Evolutionary conservation across 768 basidiomycete genomes (phyloP).

Genomic region (Leccinellum luteum): DNA sequence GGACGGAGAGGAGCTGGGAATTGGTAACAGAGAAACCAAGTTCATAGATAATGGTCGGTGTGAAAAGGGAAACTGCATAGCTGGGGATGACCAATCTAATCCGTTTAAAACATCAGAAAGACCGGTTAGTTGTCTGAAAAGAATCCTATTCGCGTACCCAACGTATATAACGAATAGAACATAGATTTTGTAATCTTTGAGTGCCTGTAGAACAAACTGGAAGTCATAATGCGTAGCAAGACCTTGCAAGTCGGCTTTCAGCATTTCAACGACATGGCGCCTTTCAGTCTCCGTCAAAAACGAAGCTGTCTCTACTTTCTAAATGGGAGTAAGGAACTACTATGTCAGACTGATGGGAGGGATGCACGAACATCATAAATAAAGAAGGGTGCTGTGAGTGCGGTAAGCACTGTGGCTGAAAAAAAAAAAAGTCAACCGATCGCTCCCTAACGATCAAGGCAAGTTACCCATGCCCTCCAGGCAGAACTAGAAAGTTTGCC

Average conservation of each 20-base stretch:
- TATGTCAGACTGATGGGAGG: not conserved
- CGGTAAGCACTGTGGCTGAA: constrained; percentile 10
- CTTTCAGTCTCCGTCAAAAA: constrained; percentile 39
- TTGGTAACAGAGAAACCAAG: constrained; percentile 49
- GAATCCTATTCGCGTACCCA: constrained; percentile 26
- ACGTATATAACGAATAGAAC: constrained; percentile 35
- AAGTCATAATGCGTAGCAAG: constrained; percentile 43
- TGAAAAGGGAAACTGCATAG: constrained; percentile 46
- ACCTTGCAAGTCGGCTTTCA: constrained; percentile 42
- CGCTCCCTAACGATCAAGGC: no score
- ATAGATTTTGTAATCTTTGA: constrained; percentile 43
- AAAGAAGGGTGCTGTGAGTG: constrained; percentile 38
- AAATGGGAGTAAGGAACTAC: not conserved
- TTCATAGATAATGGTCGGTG: constrained; percentile 45
- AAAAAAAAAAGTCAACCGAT: not conserved
- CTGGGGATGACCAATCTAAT: constrained; percentile 41
- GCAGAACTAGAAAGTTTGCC: constrained; percentile 24
- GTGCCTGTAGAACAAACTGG: constrained; percentile 47
- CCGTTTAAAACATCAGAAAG: constrained; percentile 1
- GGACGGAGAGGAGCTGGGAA: constrained; percentile 47
- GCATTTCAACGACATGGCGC: constrained; percentile 35
- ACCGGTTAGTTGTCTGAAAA: not conserved
- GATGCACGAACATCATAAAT: constrained; percentile 46
- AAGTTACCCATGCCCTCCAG: constrained; percentile 26
- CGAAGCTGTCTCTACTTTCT: constrained; percentile 13